Evolutionary conservation across 495 filamentous ascomycete genomes (phyloP).

Genomic region (Letharia lupina): DNA sequence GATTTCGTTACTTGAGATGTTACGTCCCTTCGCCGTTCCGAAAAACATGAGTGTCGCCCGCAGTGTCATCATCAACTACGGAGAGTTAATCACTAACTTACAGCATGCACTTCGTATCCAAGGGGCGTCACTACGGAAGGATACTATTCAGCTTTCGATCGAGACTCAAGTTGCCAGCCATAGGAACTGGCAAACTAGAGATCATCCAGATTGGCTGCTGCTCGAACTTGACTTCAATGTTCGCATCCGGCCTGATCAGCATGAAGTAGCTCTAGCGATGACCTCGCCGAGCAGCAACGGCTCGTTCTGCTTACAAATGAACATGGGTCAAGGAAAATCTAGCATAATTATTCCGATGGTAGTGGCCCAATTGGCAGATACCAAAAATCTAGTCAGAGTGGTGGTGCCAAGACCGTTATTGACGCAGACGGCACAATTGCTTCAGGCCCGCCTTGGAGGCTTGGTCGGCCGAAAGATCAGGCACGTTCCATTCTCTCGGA

Average conservation of each 20-base stretch:
- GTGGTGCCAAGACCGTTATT: slow-evolving; percentile 56
- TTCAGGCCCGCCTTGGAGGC: slow-evolving; percentile 51
- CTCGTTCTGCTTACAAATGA: slow-evolving; percentile 59
- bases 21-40: slow-evolving; percentile 28
- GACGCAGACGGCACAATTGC: slow-evolving; percentile 54
- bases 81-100: background rate
- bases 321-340: slow-evolving; percentile 71
- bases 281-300: slow-evolving; percentile 33
- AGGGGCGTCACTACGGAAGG: slow-evolving; percentile 25
- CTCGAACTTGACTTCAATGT: slow-evolving; percentile 58
- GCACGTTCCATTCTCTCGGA: slow-evolving; percentile 55
- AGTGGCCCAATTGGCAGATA: slow-evolving; percentile 47
- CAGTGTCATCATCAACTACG: slow-evolving; percentile 2
- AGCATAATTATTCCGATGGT: slow-evolving; percentile 62
- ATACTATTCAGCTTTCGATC: slow-evolving; percentile 35
- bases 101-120: slow-evolving; percentile 16
- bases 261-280: slow-evolving; percentile 50
- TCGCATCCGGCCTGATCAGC: slow-evolving; percentile 53
- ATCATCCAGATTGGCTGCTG: slow-evolving; percentile 50
- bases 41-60: background rate
- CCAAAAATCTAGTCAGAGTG: slow-evolving; percentile 43
- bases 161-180: slow-evolving; percentile 47
- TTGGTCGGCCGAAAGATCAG: slow-evolving; percentile 50
- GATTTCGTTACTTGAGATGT: slow-evolving; percentile 41
- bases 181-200: slow-evolving; percentile 41